These are phyloP conservation scores for Melastoma candidum DNA, from an alignment of 441 rosid genomes.

Conservation along the genomic window DNA sequence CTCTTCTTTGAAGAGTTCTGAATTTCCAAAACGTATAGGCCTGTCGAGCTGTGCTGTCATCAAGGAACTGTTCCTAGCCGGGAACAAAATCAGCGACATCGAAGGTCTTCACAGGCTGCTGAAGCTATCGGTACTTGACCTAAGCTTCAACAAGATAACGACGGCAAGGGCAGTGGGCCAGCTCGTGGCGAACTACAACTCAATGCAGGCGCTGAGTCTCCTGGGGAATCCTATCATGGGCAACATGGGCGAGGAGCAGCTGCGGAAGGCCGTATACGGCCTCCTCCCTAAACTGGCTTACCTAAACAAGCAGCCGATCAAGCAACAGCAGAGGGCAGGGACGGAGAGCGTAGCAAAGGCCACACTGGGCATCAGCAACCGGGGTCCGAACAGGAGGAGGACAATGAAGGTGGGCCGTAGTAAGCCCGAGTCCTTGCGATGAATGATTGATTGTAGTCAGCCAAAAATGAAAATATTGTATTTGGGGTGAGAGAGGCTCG, in stretches of 20 bases:
- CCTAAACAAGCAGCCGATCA: too few relatives aligned
- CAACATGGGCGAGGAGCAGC: too few relatives aligned
- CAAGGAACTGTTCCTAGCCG: slow-evolving; percentile 83
- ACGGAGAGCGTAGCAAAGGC: too few relatives aligned
- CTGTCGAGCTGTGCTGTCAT: slow-evolving; percentile 74
- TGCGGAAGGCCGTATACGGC: too few relatives aligned
- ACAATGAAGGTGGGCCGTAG: too few relatives aligned
- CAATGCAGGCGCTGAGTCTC: slow-evolving; percentile 70
- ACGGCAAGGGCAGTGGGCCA: slow-evolving; percentile 79
- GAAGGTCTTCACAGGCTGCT: slow-evolving; percentile 88
- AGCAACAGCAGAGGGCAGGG: too few relatives aligned
- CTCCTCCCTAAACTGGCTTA: too few relatives aligned
- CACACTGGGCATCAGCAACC: too few relatives aligned
- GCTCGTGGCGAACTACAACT: slow-evolving; percentile 84
- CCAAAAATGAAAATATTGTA: too few relatives aligned
- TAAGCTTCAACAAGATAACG: slow-evolving; percentile 91
- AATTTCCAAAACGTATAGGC: slow-evolving; percentile 32
- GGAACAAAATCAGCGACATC: slow-evolving; percentile 81
- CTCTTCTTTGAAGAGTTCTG: slow-evolving; percentile 1
- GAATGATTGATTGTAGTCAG: too few relatives aligned
- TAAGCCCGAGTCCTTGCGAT: too few relatives aligned
- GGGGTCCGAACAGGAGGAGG: too few relatives aligned
- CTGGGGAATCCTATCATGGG: slow-evolving; percentile 18
- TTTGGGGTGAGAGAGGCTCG: slow-evolving; percentile 96
- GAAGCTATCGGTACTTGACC: slow-evolving; percentile 74